These are phyloP conservation scores for Lactarius akahatsu DNA, from an alignment of 768 basidiomycete genomes.

Conservation along the genomic window DNA sequence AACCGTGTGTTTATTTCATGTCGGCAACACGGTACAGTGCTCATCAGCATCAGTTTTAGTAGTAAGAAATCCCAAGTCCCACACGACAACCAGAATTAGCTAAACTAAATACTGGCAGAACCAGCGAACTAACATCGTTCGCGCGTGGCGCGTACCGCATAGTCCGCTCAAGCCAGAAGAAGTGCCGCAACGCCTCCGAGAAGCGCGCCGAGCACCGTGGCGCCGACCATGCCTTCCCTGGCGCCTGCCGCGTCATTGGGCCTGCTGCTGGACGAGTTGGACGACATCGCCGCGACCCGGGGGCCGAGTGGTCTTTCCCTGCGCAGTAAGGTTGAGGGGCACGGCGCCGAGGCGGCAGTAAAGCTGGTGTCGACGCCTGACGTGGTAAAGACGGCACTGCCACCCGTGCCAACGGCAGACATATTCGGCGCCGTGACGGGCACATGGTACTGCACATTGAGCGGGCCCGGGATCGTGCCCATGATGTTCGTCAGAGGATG, in stretches of 20 bases:
- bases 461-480: slow-evolving; percentile 44
- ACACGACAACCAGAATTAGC: background rate
- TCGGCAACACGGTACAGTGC: background rate
- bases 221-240: slow-evolving; percentile 1
- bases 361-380: slow-evolving; percentile 38
- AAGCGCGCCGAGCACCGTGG: background rate
- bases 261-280: too few relatives aligned
- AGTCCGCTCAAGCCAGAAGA: background rate
- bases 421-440: slow-evolving; percentile 44
- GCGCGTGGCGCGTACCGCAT: background rate
- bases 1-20: background rate
- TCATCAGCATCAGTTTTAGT: background rate
- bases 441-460: slow-evolving; percentile 42
- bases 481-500: slow-evolving; percentile 42
- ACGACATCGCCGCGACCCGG: background rate
- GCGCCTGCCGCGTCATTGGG: too few relatives aligned
- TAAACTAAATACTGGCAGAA: too few relatives aligned
- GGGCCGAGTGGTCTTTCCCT: slow-evolving; percentile 26
- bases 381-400: slow-evolving; percentile 37
- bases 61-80: background rate
- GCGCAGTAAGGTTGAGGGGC: slow-evolving; percentile 43
- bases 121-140: background rate
- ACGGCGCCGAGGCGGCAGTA: slow-evolving; percentile 32
- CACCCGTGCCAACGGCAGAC: slow-evolving; percentile 42
- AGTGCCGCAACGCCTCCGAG: background rate